A percentile compares a stretch with the other conserved stretches of the same genome.
Conservation (phyloP, 108 stramenopile species). For the Phaeodactylum tricornutum region DNA sequence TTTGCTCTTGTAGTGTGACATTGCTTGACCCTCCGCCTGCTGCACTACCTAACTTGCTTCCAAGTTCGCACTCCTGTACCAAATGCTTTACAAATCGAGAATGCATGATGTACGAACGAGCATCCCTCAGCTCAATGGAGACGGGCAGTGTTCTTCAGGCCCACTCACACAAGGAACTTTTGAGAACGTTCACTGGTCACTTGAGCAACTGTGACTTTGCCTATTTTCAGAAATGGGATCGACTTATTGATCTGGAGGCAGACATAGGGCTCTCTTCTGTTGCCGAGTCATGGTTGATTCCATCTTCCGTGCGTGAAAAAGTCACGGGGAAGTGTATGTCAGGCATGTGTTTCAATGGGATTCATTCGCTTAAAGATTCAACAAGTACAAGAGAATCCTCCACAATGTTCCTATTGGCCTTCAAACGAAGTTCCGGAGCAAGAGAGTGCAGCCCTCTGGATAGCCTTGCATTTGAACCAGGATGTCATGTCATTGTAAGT, state of each 20-base stretch:
- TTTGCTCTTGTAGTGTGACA: no score
- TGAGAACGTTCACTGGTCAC: conserved; percentile 62
- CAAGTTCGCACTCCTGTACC: conserved; percentile 38
- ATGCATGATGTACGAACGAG: conserved; percentile 83
- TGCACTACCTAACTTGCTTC: conserved; percentile 39
- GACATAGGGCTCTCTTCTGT: conserved; percentile 25
- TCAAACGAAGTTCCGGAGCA: conserved; percentile 21
- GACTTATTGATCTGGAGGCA: conserved; percentile 78
- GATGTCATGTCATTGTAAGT: conserved; percentile 53
- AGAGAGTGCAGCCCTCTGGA: conserved; percentile 12
- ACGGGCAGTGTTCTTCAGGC: neutral
- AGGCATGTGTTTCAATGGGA: conserved; percentile 32
- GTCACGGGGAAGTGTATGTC: conserved; percentile 58
- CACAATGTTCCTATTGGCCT: neutral
- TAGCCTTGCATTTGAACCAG: conserved; percentile 28
- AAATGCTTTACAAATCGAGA: conserved; percentile 67
- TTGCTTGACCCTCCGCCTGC: neutral
- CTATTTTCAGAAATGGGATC: conserved; percentile 80
- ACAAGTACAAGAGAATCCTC: no score
- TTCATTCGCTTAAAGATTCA: no score
- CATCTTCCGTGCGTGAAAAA: conserved; percentile 43
- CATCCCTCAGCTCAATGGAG: conserved; percentile 13
- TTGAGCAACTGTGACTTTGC: conserved; percentile 41
- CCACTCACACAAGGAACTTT: conserved; percentile 32
- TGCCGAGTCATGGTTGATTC: conserved; percentile 50